A percentile compares a stretch with the other conserved stretches of the same genome.
Conservation (phyloP, 345 rosid species). For the Ceriops tagal region DNA sequence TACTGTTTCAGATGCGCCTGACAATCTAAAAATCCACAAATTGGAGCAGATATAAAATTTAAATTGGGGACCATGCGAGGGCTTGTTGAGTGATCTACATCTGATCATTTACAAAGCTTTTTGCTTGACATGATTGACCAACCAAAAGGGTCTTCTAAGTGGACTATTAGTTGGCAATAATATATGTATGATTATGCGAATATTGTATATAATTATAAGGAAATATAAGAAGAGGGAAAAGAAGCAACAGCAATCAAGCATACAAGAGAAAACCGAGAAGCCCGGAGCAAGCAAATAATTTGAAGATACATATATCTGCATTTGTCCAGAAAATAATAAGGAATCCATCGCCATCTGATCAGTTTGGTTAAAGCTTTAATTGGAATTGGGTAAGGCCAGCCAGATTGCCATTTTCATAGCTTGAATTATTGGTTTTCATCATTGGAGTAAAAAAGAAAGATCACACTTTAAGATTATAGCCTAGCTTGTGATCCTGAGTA, state of each 20-base stretch:
- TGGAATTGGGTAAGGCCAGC: constrained; percentile 6
- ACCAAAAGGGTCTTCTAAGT: constrained; percentile 42
- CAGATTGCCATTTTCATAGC: neutral
- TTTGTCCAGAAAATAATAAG: constrained; percentile 25
- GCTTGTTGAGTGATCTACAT: constrained; percentile 35
- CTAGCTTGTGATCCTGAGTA: constrained; percentile 19
- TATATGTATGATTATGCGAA: constrained; percentile 44
- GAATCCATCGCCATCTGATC: constrained; percentile 28
- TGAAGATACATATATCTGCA: constrained; percentile 22
- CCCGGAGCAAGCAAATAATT: constrained; percentile 47
- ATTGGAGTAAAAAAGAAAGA: constrained; percentile 11
- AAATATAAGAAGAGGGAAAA: neutral
- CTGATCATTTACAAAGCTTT: constrained; percentile 38
- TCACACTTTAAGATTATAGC: constrained; percentile 15
- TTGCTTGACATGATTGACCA: constrained; percentile 56
- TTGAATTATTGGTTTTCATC: constrained; percentile 13
- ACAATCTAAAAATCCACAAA: neutral
- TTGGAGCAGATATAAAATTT: neutral
- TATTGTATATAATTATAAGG: neutral
- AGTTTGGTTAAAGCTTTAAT: constrained; percentile 9
- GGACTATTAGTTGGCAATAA: constrained; percentile 71
- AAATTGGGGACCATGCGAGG: constrained; percentile 27
- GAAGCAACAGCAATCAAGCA: neutral
- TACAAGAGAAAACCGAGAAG: constrained; percentile 19
- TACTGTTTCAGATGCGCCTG: neutral